These are phyloP conservation scores for Heliamphora exappendiculata DNA, from an alignment of 148 eudicot species.

Conservation along the genomic window DNA sequence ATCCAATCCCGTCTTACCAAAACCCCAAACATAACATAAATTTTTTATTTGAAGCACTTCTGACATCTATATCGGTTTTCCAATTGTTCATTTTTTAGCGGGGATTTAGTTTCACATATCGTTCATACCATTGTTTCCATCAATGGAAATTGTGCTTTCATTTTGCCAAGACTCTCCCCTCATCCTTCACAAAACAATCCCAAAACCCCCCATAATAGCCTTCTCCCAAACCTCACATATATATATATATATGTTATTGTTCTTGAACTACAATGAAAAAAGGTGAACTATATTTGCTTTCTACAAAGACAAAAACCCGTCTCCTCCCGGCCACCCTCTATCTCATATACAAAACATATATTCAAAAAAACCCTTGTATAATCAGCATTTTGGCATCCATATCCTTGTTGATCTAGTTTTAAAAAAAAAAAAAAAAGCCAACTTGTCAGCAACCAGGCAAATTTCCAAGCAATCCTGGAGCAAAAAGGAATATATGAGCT, in stretches of 20 bases:
- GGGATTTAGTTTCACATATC: no score
- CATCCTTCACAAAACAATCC: background rate
- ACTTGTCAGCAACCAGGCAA: conserved; percentile 10
- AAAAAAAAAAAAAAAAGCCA: conserved; percentile 16
- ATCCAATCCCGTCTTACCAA: no score
- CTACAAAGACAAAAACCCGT: background rate
- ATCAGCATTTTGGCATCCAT: background rate
- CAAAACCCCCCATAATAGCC: background rate
- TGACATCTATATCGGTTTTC: no score
- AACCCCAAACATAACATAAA: no score
- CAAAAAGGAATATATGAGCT: background rate
- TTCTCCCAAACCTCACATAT: background rate
- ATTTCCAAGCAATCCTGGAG: background rate
- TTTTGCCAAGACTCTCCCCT: background rate
- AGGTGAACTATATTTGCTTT: conserved; percentile 2
- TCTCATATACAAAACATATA: background rate
- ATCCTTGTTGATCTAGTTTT: conserved; percentile 3
- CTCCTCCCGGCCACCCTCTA: background rate
- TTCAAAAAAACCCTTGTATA: background rate
- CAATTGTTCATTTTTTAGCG: no score
- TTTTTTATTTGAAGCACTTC: no score
- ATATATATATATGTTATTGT: background rate
- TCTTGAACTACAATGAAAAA: background rate
- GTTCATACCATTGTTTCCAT: no score
- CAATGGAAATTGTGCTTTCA: background rate